Evolutionary conservation across 495 filamentous ascomycete species (phyloP).

Genomic region (Astrocystis sublimbata): DNA sequence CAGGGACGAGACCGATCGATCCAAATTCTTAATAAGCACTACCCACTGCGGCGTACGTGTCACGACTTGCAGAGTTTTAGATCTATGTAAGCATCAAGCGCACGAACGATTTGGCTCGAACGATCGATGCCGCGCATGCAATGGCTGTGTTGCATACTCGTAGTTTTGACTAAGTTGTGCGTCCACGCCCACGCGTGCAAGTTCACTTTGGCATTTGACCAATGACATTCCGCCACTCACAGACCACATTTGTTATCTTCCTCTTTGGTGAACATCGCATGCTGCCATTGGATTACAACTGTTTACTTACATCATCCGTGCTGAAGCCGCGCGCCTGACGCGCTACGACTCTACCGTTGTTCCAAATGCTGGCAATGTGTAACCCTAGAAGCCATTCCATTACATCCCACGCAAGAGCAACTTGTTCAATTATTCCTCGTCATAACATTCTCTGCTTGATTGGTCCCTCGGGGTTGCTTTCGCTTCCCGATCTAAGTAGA

Average conservation of each 20-base stretch:
- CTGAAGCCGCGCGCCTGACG: background rate
- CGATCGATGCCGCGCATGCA: background rate
- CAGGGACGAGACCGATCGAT: background rate
- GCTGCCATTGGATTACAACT: background rate
- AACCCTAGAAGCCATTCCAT: too few species aligned
- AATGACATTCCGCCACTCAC: background rate
- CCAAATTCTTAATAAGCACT: too few species aligned
- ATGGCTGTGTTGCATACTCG: background rate
- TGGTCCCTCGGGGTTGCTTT: too few species aligned
- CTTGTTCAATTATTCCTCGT: too few species aligned
- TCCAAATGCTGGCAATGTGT: too few species aligned
- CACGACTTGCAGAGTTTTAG: background rate
- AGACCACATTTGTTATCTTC: background rate
- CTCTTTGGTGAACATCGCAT: background rate
- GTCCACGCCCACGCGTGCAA: too few species aligned
- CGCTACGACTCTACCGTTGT: background rate
- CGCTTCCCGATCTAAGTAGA: too few species aligned
- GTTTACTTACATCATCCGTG: background rate
- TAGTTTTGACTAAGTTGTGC: too few species aligned
- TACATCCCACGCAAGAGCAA: too few species aligned
- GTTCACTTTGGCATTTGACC: background rate
- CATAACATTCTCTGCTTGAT: too few species aligned
- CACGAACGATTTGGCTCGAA: background rate
- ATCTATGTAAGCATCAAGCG: background rate
- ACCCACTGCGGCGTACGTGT: background rate